Base-by-base conservation (phyloP, 352 stramenopile species). In the Pythium utonaiense region DNA sequence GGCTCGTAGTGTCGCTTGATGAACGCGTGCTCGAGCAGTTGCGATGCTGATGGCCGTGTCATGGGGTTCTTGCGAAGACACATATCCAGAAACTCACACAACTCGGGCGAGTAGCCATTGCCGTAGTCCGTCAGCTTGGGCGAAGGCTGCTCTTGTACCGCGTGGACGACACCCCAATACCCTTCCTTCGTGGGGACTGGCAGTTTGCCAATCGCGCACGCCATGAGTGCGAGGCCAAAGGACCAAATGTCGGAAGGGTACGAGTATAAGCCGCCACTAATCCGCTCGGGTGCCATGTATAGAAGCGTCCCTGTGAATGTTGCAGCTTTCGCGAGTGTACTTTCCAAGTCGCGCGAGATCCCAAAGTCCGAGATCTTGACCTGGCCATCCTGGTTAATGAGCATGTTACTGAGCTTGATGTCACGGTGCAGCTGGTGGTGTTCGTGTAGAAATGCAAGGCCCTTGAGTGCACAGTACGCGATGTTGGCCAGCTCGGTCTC, bases 361-460 rank as follows among this genome's bases (percentile, higher is more conserved):
- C 85, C 85, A 66, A 94, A 94, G 59, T 94, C 85, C 3, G 85
- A 94, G 51, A 94, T 94, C 72, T 94, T 94, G 56, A 93, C 82
- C 60, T 86, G 65, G 0, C 83, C 81, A 34, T 77, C 64, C 19
- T 82, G 73, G 66, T 96, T 97, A 38, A 98, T 83, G 10, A 98
- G 82, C 70, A 98, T 91, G 73, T 98, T 98, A 60, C 86, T 96
- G 19, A 95, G 88, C 60, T 98, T 98, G 64, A 98, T 96, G 36
- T 98, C 94, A 38, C 94, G 84, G 63, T 98, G 94, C 6, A 98
- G 62, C 33, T 97, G 89, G 40, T 94, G 83, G 52, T 91, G 77
- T 28, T 89, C 75, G 57, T 98, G 91, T 31, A 98, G 57, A 59
- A 96, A 98, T 0, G 71, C 71, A 2, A 98, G 70, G 0, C 91